Percentiles rank a stretch among this genome's conserved stretches.
Evolutionary conservation across 495 filamentous ascomycete genomes (phyloP).

Genomic region (Clavariopsis aquatica): DNA sequence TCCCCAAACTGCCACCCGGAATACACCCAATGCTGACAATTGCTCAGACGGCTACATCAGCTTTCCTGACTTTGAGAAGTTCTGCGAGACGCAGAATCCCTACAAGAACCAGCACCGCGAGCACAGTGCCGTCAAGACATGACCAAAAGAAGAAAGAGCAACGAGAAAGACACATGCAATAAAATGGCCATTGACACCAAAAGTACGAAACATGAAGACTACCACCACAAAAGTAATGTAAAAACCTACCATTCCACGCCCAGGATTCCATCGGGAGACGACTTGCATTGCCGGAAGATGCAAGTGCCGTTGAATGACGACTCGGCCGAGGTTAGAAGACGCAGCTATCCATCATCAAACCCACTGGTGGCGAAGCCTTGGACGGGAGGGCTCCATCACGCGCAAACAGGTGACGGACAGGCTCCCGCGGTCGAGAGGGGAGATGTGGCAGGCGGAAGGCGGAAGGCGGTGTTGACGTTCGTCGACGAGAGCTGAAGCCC

Average conservation of each 20-base stretch:
- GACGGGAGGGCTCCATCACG: slow-evolving; percentile 9
- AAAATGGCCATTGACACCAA: background rate
- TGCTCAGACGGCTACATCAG: slow-evolving; percentile 50
- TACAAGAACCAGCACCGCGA: slow-evolving; percentile 33
- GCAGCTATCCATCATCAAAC: slow-evolving; percentile 7
- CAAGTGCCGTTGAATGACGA: slow-evolving; percentile 10
- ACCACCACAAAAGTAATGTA: slow-evolving; percentile 7
- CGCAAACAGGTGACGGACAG: background rate
- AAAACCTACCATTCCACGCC: slow-evolving; percentile 12
- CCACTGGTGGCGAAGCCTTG: background rate
- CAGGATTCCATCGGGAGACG: slow-evolving; percentile 16
- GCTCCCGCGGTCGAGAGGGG: background rate
- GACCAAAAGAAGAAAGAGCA: slow-evolving; percentile 3
- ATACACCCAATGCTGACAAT: slow-evolving; percentile 30
- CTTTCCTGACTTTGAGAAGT: slow-evolving; percentile 53
- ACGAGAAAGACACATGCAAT: no score
- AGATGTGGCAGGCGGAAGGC: slow-evolving; percentile 1
- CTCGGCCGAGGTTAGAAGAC: slow-evolving; percentile 9
- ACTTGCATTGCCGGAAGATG: slow-evolving; percentile 10
- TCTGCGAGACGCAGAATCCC: slow-evolving; percentile 33
- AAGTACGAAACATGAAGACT: background rate
- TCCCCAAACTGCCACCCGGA: background rate
- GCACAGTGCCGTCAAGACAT: slow-evolving; percentile 34
- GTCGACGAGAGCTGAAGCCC: no score
- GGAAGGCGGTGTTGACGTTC: background rate